phyloP scores from a whole-genome alignment of 192 early-diverging fungal genomes.

The Coemansia reversa region DNA sequence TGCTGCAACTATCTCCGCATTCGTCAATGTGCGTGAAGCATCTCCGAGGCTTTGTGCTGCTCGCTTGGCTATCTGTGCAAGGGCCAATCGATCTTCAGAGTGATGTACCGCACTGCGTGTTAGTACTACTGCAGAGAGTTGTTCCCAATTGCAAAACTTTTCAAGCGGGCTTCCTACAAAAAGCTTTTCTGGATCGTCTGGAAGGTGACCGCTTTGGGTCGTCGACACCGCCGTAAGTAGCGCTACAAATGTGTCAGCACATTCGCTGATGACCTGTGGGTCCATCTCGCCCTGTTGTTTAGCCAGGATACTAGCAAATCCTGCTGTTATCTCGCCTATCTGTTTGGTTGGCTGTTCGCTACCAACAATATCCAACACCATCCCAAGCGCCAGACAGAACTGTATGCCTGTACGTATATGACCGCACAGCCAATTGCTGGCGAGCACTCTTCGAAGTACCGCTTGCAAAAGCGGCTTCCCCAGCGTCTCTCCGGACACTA shows the following conservation, averaged over 20 bases:
- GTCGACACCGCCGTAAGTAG: not conserved
- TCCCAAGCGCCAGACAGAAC: slow-evolving; percentile 13
- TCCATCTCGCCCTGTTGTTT: not conserved
- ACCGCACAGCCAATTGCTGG: slow-evolving; percentile 26
- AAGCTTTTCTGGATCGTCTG: slow-evolving; percentile 3
- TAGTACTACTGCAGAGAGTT: slow-evolving; percentile 3
- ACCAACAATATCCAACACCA: slow-evolving; percentile 17
- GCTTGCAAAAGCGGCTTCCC: slow-evolving; percentile 31
- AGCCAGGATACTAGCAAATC: not conserved
- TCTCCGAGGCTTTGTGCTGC: slow-evolving; percentile 13
- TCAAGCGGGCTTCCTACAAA: slow-evolving; percentile 28
- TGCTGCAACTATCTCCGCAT: slow-evolving; percentile 32
- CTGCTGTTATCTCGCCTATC: not conserved
- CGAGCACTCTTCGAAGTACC: slow-evolving; percentile 15
- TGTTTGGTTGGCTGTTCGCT: not conserved
- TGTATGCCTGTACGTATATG: slow-evolving; percentile 9
- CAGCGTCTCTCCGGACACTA: slow-evolving; percentile 13
- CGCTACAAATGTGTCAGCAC: not conserved
- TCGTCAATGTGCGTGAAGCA: slow-evolving; percentile 6
- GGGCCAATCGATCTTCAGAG: slow-evolving; percentile 24
- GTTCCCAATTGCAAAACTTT: slow-evolving; percentile 22
- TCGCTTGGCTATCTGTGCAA: slow-evolving; percentile 21
- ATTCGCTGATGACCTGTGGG: not conserved
- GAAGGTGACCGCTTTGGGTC: not conserved
- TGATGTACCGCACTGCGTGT: slow-evolving; percentile 13